Percentiles rank a stretch among this genome's conserved stretches.
These are phyloP conservation scores for Metschnikowia corniflorae DNA, from an alignment of 805 yeast species.

Conservation along the genomic window DNA sequence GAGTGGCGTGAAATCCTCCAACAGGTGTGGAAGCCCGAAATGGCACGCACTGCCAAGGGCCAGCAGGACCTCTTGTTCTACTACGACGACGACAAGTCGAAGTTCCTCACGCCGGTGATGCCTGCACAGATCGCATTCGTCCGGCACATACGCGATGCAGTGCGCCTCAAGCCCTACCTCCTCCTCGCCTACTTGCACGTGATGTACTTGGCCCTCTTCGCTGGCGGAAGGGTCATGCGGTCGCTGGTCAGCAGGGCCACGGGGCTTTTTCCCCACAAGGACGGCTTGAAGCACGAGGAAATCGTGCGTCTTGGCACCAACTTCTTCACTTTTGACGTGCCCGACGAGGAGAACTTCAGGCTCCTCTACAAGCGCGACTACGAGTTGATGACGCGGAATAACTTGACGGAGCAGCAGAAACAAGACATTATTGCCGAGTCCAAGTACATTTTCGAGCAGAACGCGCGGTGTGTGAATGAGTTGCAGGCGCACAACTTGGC, in stretches of 20 bases:
- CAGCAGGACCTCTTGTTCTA: constrained; percentile 64
- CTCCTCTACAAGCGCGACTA: constrained; percentile 68
- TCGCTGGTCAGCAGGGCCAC: constrained; percentile 62
- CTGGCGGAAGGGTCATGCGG: constrained; percentile 76
- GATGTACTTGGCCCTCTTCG: constrained; percentile 79
- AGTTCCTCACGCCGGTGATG: constrained; percentile 56
- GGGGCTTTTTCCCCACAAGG: constrained; percentile 72
- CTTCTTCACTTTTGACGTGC: constrained; percentile 66
- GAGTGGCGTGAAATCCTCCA: constrained; percentile 44
- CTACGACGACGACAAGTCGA: constrained; percentile 52
- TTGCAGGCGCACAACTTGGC: constrained; percentile 62
- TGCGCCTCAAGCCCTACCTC: constrained; percentile 62
- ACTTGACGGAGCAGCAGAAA: constrained; percentile 69
- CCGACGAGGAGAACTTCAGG: constrained; percentile 64
- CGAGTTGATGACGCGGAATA: constrained; percentile 70
- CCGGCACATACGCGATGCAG: constrained; percentile 53
- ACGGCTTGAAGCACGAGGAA: constrained; percentile 62
- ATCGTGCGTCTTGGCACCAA: constrained; percentile 56
- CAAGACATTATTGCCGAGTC: constrained; percentile 66
- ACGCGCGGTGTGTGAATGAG: constrained; percentile 58
- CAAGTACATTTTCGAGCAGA: constrained; percentile 59
- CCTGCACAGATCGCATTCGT: constrained; percentile 59
- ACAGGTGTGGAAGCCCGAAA: constrained; percentile 65
- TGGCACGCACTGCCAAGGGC: constrained; percentile 57
- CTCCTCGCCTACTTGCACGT: constrained; percentile 81